Evolutionary conservation across 2,329 filamentous ascomycete genomes (phyloP), one percentile per base, ranked within the genome.

Genomic region (Neonectria magnoliae): DNA sequence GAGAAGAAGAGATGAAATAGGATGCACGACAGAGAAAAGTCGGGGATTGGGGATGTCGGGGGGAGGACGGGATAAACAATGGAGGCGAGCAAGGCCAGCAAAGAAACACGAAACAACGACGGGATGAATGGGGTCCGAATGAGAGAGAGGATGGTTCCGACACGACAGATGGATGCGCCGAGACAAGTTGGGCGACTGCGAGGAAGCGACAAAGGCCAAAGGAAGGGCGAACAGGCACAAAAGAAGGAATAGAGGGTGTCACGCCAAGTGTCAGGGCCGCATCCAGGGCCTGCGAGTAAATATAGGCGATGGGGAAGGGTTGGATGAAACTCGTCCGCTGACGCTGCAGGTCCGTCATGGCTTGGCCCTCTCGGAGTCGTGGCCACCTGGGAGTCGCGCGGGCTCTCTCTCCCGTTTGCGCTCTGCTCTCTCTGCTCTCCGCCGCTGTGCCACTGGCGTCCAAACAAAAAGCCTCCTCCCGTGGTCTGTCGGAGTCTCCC

Each of bases 1-100:
- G 33, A 64, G 61, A 65, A 44, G 51, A 41, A 48, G 48, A 66
- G 67, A 64, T 61, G 62, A 69, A 66, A 54, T 42, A 9, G 59
- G 60, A 70, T 64, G 58, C 60, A 68, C 63, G 55, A 41, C 55
- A 56, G n/a, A n/a, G 50, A 56, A 57, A 68, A 68, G 57, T 50
- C 47, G 41, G 42, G 41, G 29, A 51, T 36, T 38, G 36, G 47
- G 55, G 53, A 44, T 57, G 36, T 53, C 51, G 54, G 63, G 54
- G 63, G 33, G 44, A 18, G 58, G 31, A 52, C 51, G 48, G 36
- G 52, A 57, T 54, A 59, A 47, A 54, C 57, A 64, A 38, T 38
- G 36, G 14, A 38, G 36, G 36, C 22, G 29, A n/a, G 14, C 41
- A 48, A 41, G 13, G 33, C 50, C 31, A 47, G 27, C 42, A 60